These are phyloP conservation scores for Raphanus sativus DNA, from an alignment of 345 rosid species.

Conservation along the genomic window DNA sequence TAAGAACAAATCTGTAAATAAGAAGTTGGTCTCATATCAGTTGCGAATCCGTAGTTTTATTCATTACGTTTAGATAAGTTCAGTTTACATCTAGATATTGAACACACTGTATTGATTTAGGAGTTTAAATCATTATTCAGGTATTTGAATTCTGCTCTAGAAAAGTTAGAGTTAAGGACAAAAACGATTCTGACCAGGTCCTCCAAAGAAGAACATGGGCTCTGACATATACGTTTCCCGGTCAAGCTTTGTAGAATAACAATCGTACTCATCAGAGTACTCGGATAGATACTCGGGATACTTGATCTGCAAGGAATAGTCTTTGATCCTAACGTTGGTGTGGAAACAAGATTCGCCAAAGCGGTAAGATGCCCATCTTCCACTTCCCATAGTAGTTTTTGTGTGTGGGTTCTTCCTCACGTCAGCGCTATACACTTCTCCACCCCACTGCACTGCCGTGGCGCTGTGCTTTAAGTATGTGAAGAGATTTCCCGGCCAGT, in stretches of 20 bases:
- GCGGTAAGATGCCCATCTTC: slow-evolving; percentile 23
- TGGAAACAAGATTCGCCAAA: slow-evolving; percentile 36
- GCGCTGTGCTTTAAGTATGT: slow-evolving; percentile 36
- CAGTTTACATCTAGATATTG: background rate
- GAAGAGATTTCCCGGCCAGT: slow-evolving; percentile 50
- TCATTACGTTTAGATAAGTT: background rate
- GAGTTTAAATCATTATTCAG: background rate
- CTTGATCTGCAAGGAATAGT: slow-evolving; percentile 39
- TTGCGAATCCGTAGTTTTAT: background rate
- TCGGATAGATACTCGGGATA: slow-evolving; percentile 41
- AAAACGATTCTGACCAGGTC: slow-evolving; percentile 41
- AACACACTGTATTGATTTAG: background rate
- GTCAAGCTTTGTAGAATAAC: slow-evolving; percentile 38
- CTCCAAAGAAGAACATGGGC: slow-evolving; percentile 50
- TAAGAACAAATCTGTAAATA: too few species aligned
- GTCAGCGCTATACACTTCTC: slow-evolving; percentile 50
- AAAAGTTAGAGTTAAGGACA: slow-evolving; percentile 23
- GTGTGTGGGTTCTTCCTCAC: slow-evolving; percentile 53
- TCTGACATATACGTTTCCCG: slow-evolving; percentile 20
- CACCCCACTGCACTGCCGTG: slow-evolving; percentile 56
- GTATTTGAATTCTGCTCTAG: background rate
- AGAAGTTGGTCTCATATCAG: too few species aligned
- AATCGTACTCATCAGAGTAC: slow-evolving; percentile 29
- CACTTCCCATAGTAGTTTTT: slow-evolving; percentile 58
- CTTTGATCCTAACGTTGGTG: slow-evolving; percentile 42